Base-by-base conservation (phyloP, 345 rosid genomes). In the Orychophragmus violaceus region DNA sequence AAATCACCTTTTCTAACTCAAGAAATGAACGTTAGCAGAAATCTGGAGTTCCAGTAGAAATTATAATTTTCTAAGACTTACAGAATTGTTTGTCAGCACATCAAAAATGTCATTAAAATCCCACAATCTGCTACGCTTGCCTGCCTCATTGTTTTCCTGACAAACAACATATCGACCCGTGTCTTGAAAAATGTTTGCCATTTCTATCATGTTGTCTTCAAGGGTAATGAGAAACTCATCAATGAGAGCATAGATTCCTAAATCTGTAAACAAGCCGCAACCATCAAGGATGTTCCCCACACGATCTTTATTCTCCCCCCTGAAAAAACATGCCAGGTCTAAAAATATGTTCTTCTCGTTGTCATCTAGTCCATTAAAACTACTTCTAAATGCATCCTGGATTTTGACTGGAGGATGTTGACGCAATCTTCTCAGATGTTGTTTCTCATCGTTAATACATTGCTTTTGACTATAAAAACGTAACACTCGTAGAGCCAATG, bases 261-360 rank as follows among this genome's bases (percentile, higher is more conserved):
- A 27, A 39, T 57, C 21, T 21, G 71, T 23, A 37, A 8, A 3
- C 1, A 6, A 8, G 13, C 68, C 65, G 14, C 72, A 69, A 17
- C 35, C 65, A 12, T 71, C 79, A 4, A 78, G 69, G 2, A 78
- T 46, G 3, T 44, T n/a, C 14, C 5, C 46, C 21, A 78, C 70
- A 14, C 0, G 2, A n/a, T 76, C 29, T 27, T 1, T 52, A 0
- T 30, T 3, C 9, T 32, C 49, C 8, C 77, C 74, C 12, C 33
- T 67, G 6, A 78, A 78, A 37, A 80, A 80, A 59, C 79, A 78
- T 17, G 79, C 81, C 0, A 83, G 51, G 41, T 81, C 84, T 10
- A 78, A 62, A 76, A 80, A 76, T 4, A 62, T 59, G 8, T 11
- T 30, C 66, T 74, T 65, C 23, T 59, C 73, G 2, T 66, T 5